Evolutionary conservation across 1,284 basidiomycete species (phyloP), one percentile per base, ranked within the genome.

Genomic region (Rhodotorula glutinis): DNA sequence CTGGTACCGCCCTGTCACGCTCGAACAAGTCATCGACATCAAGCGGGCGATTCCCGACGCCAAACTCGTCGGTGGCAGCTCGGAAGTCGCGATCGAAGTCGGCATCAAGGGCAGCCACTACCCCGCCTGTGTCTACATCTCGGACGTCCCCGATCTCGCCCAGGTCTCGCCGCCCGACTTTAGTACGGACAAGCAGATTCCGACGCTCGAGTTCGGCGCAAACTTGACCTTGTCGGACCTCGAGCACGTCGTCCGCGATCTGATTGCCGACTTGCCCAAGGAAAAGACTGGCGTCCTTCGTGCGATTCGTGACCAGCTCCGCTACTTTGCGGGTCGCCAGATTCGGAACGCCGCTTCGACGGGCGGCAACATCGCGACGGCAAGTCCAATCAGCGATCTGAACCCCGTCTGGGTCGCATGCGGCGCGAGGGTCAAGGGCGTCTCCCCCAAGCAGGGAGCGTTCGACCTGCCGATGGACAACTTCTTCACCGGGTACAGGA

Each of bases 361-460:
- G 40, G 79, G 74, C 0, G 79, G 79, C 19, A 80, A 80, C 69
- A 76, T 80, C 54, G 76, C 76, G 0, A 80, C 79, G 4, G 79
- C 79, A 17, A 76, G 75, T 49, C 78, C 79, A 23, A 79, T 79
- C 64, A 77, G 76, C 57, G 79, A 80, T 62, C 70, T 79, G 29
- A 80, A 80, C 61, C 79, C 79, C 0, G 77, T 80, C 51, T 79
- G 78, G 79, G 74, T 79, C 11, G 79, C 79, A 2, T 63, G 69
- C 11, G 75, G 76, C 27, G 72, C 74, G 10, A 57, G 51, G 11
- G 51, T 75, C 53, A 40, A 44, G 27, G 57, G 52, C 4, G 56
- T 75, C 49, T 63, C 64, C 10, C 69, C 76, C n/a, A 57, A 69
- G 4, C 71, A 74, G 16, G 66, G 63, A 10, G 70, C 67, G 27